Conservation (phyloP, 1,284 basidiomycete genomes). For the Cutaneotrichosporon spelunceum region DNA sequence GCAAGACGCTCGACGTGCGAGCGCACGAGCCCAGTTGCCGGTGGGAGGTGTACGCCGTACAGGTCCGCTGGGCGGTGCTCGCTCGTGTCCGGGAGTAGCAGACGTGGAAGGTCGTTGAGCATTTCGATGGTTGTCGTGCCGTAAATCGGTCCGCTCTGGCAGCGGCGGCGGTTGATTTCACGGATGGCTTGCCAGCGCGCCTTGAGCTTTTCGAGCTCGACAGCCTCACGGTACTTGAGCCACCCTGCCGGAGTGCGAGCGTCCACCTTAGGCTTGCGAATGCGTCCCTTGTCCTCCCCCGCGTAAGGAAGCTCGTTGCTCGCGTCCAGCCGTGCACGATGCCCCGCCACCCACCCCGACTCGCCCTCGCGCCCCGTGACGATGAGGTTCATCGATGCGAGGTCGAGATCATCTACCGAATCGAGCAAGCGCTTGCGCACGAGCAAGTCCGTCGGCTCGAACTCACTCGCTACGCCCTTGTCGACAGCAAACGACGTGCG, state of each 20-base stretch:
- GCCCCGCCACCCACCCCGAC: conserved; percentile 57
- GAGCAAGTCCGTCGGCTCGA: conserved; percentile 84
- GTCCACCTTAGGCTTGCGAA: conserved; percentile 63
- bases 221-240: conserved; percentile 60
- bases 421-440: conserved; percentile 65
- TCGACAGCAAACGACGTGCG: conserved; percentile 87
- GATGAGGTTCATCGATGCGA: conserved; percentile 65
- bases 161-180: conserved; percentile 75
- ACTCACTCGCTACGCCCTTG: conserved; percentile 74
- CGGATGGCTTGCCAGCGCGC: conserved; percentile 67
- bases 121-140: conserved; percentile 61
- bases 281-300: conserved; percentile 55
- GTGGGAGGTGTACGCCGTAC: conserved; percentile 51
- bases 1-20: conserved; percentile 64
- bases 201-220: conserved; percentile 58
- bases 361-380: conserved; percentile 58
- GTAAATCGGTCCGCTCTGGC: conserved; percentile 62
- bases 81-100: conserved; percentile 61
- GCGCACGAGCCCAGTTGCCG: conserved; percentile 56
- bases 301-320: conserved; percentile 64
- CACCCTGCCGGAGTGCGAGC: conserved; percentile 72
- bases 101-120: conserved; percentile 52
- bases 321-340: conserved; percentile 65
- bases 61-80: conserved; percentile 40
- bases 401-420: conserved; percentile 57